Evolutionary conservation across 2,329 filamentous ascomycete species (phyloP).

Genomic region (Pezicula neosporulosa): DNA sequence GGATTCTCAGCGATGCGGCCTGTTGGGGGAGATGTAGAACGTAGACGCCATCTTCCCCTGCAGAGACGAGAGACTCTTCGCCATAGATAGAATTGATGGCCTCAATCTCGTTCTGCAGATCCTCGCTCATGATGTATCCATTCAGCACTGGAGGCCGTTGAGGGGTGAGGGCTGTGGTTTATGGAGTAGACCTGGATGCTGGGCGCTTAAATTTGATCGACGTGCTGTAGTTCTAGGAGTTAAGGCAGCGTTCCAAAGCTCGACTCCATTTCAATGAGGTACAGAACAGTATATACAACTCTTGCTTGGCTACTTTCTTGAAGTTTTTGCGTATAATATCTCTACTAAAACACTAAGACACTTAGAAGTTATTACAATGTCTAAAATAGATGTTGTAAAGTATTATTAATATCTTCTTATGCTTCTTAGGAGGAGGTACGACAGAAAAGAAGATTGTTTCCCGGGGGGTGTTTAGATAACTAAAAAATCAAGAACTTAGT

Average conservation of each 20-base stretch:
- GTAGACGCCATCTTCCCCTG: constrained; percentile 42
- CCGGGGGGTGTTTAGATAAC: too few relatives aligned
- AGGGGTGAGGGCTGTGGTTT: background rate
- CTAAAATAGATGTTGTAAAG: too few relatives aligned
- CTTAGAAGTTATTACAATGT: too few relatives aligned
- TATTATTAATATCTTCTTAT: too few relatives aligned
- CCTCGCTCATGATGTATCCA: constrained; percentile 24
- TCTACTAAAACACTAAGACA: too few relatives aligned
- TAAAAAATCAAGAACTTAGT: too few relatives aligned
- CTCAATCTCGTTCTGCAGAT: constrained; percentile 68
- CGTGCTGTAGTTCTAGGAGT: background rate
- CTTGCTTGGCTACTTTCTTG: too few relatives aligned
- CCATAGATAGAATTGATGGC: constrained; percentile 85
- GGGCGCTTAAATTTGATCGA: constrained; percentile 8
- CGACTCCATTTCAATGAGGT: background rate
- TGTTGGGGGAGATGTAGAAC: constrained; percentile 62
- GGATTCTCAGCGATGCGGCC: constrained; percentile 56
- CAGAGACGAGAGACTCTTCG: constrained; percentile 52
- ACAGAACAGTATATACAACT: too few relatives aligned
- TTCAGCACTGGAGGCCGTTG: background rate
- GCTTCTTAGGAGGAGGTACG: too few relatives aligned
- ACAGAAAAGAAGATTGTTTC: too few relatives aligned
- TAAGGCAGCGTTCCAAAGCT: background rate
- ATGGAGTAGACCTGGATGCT: too few relatives aligned
- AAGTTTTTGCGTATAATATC: too few relatives aligned